phyloP scores from a whole-genome alignment of 2,329 filamentous ascomycete genomes.

The Ophiostoma triangulosporum region DNA sequence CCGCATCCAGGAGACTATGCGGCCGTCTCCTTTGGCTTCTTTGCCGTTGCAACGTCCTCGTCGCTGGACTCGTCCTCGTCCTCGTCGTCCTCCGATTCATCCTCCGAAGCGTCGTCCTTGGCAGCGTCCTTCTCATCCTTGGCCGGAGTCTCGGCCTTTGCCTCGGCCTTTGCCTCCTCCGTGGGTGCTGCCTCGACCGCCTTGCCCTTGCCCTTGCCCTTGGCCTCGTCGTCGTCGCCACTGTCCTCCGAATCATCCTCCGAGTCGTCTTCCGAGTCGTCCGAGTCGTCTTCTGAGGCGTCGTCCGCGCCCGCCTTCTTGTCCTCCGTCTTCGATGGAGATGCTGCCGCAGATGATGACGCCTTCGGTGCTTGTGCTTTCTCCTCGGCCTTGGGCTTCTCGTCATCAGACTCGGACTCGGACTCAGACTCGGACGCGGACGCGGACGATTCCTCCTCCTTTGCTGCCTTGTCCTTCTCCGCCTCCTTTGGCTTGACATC shows the following conservation, averaged over 20 bases:
- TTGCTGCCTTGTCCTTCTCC: slow-evolving; percentile 2
- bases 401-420: slow-evolving; percentile 10
- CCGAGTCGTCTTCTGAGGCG: slow-evolving; percentile 5
- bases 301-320: not conserved
- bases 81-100: not conserved
- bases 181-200: not conserved
- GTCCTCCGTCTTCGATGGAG: not conserved
- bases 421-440: slow-evolving; percentile 9
- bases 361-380: slow-evolving; percentile 2
- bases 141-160: not conserved
- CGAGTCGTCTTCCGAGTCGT: not conserved
- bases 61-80: not conserved
- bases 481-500: slow-evolving; percentile 5
- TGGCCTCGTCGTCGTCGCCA: slow-evolving; percentile 13
- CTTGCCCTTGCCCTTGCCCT: slow-evolving; percentile 14
- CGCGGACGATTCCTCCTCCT: slow-evolving; percentile 10
- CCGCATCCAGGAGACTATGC: no score
- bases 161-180: not conserved
- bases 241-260: slow-evolving; percentile 12
- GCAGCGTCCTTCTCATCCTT: not conserved
- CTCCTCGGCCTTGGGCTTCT: slow-evolving; percentile 19
- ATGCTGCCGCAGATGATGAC: not conserved
- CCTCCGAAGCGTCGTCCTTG: not conserved
- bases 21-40: not conserved
- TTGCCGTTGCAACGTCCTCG: not conserved